phyloP scores from a whole-genome alignment of 2,329 filamentous ascomycete genomes.

The Arthroderma sp. region DNA sequence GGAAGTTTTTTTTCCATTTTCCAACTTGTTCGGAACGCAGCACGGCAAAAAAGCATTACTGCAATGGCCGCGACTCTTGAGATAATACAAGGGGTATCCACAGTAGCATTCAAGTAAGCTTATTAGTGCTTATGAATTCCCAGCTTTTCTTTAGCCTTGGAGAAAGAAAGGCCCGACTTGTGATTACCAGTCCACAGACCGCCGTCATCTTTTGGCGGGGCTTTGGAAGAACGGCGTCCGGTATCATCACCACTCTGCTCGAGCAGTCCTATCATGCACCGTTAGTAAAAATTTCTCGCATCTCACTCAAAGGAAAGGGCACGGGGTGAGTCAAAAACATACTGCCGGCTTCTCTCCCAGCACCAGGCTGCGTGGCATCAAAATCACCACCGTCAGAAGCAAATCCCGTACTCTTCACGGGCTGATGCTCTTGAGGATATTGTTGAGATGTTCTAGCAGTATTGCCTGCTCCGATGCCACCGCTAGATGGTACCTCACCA shows the following conservation, averaged over 20 bases:
- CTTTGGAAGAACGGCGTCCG: background rate
- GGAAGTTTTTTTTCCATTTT: too few species aligned
- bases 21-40: too few species aligned
- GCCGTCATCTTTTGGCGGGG: background rate
- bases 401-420: slow-evolving; percentile 46
- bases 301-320: background rate
- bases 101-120: too few species aligned
- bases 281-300: background rate
- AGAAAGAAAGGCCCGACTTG: slow-evolving; percentile 3
- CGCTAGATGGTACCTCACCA: too few species aligned
- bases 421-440: slow-evolving; percentile 17
- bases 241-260: background rate
- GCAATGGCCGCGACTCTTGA: too few species aligned
- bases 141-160: background rate
- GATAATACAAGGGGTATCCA: too few species aligned
- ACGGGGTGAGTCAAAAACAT: slow-evolving; percentile 13
- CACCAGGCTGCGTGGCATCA: slow-evolving; percentile 41
- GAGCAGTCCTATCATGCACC: background rate
- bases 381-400: slow-evolving; percentile 46
- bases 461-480: too few species aligned
- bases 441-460: too few species aligned
- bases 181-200: slow-evolving; percentile 5
- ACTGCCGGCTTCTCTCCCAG: slow-evolving; percentile 55
- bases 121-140: too few species aligned
- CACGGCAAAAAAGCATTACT: too few species aligned